Conservation (phyloP, 768 basidiomycete genomes). For the Solioccasus polychromus region DNA sequence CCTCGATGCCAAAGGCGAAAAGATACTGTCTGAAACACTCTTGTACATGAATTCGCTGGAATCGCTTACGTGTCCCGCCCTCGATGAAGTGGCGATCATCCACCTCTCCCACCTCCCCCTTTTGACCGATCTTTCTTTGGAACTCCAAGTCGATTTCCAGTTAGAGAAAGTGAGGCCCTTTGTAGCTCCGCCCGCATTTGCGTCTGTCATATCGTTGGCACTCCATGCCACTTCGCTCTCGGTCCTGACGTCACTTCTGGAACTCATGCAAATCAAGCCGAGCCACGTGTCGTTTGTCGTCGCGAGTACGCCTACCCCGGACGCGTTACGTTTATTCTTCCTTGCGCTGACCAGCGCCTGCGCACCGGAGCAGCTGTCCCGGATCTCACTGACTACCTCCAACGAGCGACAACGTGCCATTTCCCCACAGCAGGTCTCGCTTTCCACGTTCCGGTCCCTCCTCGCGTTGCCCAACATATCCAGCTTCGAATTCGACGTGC, state of each 20-base stretch:
- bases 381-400: constrained; percentile 10
- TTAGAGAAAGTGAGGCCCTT: constrained; percentile 11
- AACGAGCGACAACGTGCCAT: background rate
- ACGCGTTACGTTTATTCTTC: constrained; percentile 23
- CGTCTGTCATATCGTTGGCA: constrained; percentile 8
- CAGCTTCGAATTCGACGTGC: constrained; percentile 14
- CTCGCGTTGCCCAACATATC: constrained; percentile 12
- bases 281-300: constrained; percentile 15
- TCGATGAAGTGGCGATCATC: constrained; percentile 20
- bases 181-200: constrained; percentile 16
- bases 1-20: constrained; percentile 13
- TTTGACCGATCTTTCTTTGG: constrained; percentile 14
- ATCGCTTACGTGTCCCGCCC: constrained; percentile 16
- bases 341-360: constrained; percentile 16
- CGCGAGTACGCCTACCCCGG: constrained; percentile 5
- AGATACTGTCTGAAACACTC: constrained; percentile 21
- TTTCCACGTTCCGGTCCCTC: constrained; percentile 19
- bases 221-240: constrained; percentile 10
- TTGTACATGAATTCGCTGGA: constrained; percentile 16
- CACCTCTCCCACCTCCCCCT: constrained; percentile 23
- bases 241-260: constrained; percentile 19
- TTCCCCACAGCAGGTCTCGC: constrained; percentile 2
- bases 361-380: constrained; percentile 1
- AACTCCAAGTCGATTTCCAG: constrained; percentile 13
- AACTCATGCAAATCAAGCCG: constrained; percentile 18